Evolutionary conservation across 441 rosid genomes (phyloP).

Genomic region (Theobroma grandiflorum): DNA sequence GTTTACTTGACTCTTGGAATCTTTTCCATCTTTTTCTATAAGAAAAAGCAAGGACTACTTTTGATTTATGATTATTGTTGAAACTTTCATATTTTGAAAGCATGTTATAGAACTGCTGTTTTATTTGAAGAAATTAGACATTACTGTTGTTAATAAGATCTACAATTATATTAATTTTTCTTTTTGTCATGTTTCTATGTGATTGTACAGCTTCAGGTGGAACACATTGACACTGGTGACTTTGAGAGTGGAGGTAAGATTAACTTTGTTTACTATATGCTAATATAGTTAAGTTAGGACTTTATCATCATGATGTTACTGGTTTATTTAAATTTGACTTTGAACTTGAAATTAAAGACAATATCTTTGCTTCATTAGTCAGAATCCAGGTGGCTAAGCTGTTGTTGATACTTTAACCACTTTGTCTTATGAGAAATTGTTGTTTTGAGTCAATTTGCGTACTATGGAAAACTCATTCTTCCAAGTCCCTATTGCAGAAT

Average conservation of each 20-base stretch:
- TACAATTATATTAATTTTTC: neutral
- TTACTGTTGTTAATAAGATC: neutral
- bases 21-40: neutral
- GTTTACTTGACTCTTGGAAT: conserved; percentile 16
- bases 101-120: neutral
- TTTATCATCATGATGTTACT: conserved; percentile 1
- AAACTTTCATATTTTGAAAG: neutral
- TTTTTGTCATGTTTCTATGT: neutral
- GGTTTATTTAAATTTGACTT: neutral
- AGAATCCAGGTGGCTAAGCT: neutral
- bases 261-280: conserved; percentile 10
- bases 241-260: conserved; percentile 51
- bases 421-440: neutral
- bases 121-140: neutral
- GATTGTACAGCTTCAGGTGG: conserved; percentile 53
- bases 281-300: conserved; percentile 6
- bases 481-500: conserved; percentile 33
- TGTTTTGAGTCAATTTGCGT: neutral
- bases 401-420: neutral
- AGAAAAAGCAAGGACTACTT: neutral
- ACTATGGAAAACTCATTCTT: neutral
- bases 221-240: conserved; percentile 44
- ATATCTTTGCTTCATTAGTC: neutral
- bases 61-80: neutral
- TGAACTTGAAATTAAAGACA: conserved; percentile 5